Evolutionary conservation across 306 rosid genomes (phyloP), one percentile per base, ranked within the genome.

Genomic region (Lupinus albus): DNA sequence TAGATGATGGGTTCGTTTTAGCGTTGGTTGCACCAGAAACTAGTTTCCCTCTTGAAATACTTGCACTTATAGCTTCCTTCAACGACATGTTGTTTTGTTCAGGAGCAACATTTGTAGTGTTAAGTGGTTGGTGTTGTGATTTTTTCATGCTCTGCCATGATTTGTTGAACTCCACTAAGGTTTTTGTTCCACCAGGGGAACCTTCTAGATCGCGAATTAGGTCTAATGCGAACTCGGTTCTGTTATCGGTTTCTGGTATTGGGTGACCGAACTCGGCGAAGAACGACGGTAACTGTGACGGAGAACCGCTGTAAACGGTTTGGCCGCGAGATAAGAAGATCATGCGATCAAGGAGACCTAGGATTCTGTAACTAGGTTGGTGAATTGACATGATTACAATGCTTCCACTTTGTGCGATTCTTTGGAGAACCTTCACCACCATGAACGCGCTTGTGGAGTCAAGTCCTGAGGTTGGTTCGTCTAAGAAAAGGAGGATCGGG

Each of bases 351-450:
- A 93, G 70, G 14, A 93, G 81, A 0, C 99, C 88, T 1, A 93
- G 76, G 70, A 93, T 90, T 46, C 99, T 41, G 69, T 84, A 93
- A 59, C 99, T 93, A 0, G 99, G 99, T 16, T 93, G 99, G 64
- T 93, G 99, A 1, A 93, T 73, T 1, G 99, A 90, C 99, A 90
- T 85, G 71, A 93, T 82, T 5, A 93, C 99, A 0, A 93, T 85
- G 88, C 99, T 93, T 13, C 99, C 99, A 11, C 96, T 90, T 67
- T 86, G 97, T 10, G 99, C 97, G 39, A 93, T 90, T 76, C 99
- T 78, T 65, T 90, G 99, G 0, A 93, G 50, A 1, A 93, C 99
- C 58, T 90, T 93, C 45, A 93, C 99, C 64, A 93, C 99, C 97
- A 93, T 86, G 90, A 65, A 93, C 1, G 99, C 99, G 25, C 92